These are phyloP conservation scores for Symbiodinium natans DNA, from an alignment of 73 alveolate genomes.

Conservation along the genomic window DNA sequence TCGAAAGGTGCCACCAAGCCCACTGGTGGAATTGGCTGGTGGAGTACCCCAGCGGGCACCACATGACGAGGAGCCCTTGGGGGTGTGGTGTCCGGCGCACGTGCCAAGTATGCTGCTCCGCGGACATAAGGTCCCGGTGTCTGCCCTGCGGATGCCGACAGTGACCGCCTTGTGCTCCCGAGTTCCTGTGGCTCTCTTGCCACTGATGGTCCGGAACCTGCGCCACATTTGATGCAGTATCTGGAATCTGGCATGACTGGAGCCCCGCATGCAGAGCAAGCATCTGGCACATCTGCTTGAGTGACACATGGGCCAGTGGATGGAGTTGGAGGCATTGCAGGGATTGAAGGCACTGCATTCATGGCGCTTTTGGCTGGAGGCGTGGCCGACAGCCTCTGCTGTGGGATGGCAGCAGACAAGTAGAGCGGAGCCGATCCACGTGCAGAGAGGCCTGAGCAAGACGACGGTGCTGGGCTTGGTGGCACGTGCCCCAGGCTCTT, in stretches of 20 bases:
- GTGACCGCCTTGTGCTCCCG: background rate
- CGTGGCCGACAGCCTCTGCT: slow-evolving; percentile 16
- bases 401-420: slow-evolving; percentile 67
- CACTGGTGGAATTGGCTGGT: background rate
- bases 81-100: background rate
- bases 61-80: background rate
- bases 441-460: slow-evolving; percentile 4
- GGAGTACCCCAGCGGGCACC: background rate
- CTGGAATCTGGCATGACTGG: slow-evolving; percentile 6
- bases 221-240: slow-evolving; percentile 39
- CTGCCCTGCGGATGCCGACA: background rate
- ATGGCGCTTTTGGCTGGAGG: background rate
- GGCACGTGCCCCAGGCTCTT: background rate
- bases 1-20: background rate
- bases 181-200: background rate
- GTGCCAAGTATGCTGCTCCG: background rate
- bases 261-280: slow-evolving; percentile 13
- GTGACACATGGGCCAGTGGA: background rate
- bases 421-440: slow-evolving; percentile 46
- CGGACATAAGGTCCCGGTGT: background rate
- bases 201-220: background rate
- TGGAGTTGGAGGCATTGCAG: background rate
- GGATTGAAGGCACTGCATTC: background rate
- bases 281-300: background rate
- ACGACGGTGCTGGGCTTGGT: slow-evolving; percentile 6